phyloP scores from a whole-genome alignment of 331 rosid genomes.

The Stylosanthes scabra region DNA sequence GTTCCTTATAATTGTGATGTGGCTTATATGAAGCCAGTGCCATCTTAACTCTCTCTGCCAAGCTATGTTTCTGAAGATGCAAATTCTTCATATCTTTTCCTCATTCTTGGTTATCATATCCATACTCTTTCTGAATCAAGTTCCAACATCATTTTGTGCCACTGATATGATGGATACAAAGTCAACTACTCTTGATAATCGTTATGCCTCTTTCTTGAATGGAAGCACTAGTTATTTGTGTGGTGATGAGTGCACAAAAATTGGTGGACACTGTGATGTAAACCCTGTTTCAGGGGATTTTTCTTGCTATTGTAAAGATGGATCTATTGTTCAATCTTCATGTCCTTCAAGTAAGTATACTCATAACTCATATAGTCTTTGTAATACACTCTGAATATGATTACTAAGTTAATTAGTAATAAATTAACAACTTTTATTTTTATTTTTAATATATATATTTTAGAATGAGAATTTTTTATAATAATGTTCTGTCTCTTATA shows the following conservation, averaged over 20 bases:
- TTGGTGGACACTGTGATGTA: constrained; percentile 50
- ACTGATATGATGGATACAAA: background rate
- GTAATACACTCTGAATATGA: no score
- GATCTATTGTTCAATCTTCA: constrained; percentile 34
- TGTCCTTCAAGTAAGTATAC: constrained; percentile 47
- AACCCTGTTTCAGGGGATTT: constrained; percentile 22
- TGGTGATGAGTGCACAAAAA: constrained; percentile 43
- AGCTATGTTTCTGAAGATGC: constrained; percentile 39
- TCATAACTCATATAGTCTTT: no score
- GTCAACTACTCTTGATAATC: constrained; percentile 37
- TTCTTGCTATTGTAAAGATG: constrained; percentile 43
- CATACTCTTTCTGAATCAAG: constrained; percentile 31
- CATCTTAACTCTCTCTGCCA: constrained; percentile 18
- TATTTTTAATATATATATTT: no score
- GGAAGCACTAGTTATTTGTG: constrained; percentile 49
- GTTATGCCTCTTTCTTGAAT: constrained; percentile 53
- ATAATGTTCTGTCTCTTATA: no score
- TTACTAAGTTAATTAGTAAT: no score
- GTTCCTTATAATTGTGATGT: no score
- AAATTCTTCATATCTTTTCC: constrained; percentile 29
- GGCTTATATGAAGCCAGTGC: background rate
- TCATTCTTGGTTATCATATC: constrained; percentile 31
- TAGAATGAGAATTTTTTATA: no score
- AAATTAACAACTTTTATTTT: no score
- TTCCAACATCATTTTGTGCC: constrained; percentile 22